phyloP scores from a whole-genome alignment of 1,139 yeast genomes.

The Taphrina flavorubra region DNA sequence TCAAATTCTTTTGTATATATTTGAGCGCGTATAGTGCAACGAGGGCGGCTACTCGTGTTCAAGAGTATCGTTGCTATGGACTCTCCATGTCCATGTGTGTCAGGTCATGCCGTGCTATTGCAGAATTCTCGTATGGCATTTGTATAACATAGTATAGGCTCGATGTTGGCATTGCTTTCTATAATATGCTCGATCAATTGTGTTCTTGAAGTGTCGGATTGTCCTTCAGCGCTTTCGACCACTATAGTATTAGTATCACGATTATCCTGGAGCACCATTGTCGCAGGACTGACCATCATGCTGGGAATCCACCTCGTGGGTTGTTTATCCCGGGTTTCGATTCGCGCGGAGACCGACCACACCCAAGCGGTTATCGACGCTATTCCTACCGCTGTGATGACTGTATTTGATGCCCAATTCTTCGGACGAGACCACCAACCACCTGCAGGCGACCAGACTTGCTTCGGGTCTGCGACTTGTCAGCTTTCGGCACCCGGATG shows the following conservation, averaged over 20 bases:
- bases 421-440: conserved; percentile 57
- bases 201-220: conserved; percentile 35
- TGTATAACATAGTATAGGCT: too few relatives aligned
- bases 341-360: conserved; percentile 33
- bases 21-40: background rate
- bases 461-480: conserved; percentile 41
- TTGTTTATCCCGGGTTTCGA: conserved; percentile 38
- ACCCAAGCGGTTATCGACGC: conserved; percentile 35
- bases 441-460: conserved; percentile 48
- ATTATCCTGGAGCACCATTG: background rate
- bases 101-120: too few relatives aligned
- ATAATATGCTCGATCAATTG: background rate
- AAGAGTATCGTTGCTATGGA: too few relatives aligned
- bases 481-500: background rate
- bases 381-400: conserved; percentile 42
- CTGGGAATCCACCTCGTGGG: conserved; percentile 41
- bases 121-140: too few relatives aligned
- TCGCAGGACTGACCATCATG: conserved; percentile 26
- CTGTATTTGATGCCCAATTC: conserved; percentile 55
- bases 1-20: too few relatives aligned
- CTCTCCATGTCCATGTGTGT: too few relatives aligned
- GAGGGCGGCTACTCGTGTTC: background rate
- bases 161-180: too few relatives aligned
- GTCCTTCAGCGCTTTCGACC: conserved; percentile 38
- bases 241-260: background rate